Conservation (phyloP, 495 filamentous ascomycete species). For the Penicillium parvum region DNA sequence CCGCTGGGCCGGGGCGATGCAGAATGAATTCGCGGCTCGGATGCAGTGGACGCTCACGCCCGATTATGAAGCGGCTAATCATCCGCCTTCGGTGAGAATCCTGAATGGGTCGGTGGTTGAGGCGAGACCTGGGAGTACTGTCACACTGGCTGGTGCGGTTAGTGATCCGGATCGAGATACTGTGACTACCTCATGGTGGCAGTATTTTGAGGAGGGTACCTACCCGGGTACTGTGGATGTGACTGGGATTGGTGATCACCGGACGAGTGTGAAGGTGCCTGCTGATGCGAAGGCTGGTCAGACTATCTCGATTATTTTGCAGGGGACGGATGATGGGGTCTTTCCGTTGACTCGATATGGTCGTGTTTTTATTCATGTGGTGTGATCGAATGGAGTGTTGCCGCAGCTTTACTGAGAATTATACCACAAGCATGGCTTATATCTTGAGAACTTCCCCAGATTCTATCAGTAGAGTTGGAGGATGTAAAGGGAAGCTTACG, state of each 20-base stretch:
- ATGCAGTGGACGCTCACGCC: conserved; percentile 37
- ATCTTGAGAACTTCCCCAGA: no score
- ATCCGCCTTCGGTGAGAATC: conserved; percentile 14
- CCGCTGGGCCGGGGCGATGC: conserved; percentile 37
- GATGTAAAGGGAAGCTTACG: no score
- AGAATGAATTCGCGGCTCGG: conserved; percentile 43
- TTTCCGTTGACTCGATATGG: conserved; percentile 12
- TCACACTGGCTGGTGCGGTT: conserved; percentile 5
- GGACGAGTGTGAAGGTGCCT: conserved; percentile 3
- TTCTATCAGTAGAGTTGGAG: no score
- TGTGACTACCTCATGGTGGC: conserved; percentile 13
- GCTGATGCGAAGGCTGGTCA: conserved; percentile 9
- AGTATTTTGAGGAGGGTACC: conserved; percentile 12
- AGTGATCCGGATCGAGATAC: conserved; percentile 10
- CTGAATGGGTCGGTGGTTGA: conserved; percentile 6
- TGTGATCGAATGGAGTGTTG: no score
- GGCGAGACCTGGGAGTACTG: background rate
- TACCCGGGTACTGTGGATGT: conserved; percentile 9
- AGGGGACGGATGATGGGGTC: conserved; percentile 9
- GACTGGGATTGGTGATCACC: background rate
- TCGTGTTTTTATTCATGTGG: conserved; percentile 6
- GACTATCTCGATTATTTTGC: conserved; percentile 12
- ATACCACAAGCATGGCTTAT: no score
- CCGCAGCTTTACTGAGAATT: no score
- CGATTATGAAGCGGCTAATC: conserved; percentile 26